Percentiles rank a stretch among this genome's conserved stretches.
Evolutionary conservation across 768 basidiomycete genomes (phyloP).

Genomic region (Tricholoma saponaceum): DNA sequence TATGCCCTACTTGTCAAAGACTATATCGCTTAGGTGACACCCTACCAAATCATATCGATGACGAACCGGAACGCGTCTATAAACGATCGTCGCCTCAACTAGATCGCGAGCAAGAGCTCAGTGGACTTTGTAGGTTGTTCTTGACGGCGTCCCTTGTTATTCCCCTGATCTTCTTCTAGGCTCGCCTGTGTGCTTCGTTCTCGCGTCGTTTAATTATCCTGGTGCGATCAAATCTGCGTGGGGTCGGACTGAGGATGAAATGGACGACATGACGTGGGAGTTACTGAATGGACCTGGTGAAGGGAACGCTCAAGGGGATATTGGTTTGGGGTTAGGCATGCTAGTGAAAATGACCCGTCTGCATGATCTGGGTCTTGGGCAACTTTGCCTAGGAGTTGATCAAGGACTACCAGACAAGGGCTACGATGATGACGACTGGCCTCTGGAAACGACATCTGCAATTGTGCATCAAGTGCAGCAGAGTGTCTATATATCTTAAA

Average conservation of each 20-base stretch:
- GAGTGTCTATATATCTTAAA: background rate
- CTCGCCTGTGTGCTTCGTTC: slow-evolving; percentile 72
- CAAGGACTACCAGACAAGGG: slow-evolving; percentile 3
- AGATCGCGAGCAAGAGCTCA: slow-evolving; percentile 61
- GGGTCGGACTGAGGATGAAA: slow-evolving; percentile 66
- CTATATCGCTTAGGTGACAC: slow-evolving; percentile 68
- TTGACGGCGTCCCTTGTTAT: background rate
- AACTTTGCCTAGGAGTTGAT: slow-evolving; percentile 47
- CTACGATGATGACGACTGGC: background rate
- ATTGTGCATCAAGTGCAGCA: background rate
- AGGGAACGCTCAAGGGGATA: slow-evolving; percentile 30
- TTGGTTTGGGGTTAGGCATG: slow-evolving; percentile 46
- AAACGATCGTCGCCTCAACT: slow-evolving; percentile 36
- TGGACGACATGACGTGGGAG: slow-evolving; percentile 63
- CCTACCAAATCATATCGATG: slow-evolving; percentile 43
- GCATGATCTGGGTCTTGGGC: slow-evolving; percentile 68
- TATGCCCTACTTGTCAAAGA: slow-evolving; percentile 77
- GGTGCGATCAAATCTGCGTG: slow-evolving; percentile 61
- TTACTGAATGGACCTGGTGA: slow-evolving; percentile 45
- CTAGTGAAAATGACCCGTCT: slow-evolving; percentile 74
- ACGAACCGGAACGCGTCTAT: slow-evolving; percentile 15
- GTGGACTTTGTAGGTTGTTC: slow-evolving; percentile 64
- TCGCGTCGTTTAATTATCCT: slow-evolving; percentile 65
- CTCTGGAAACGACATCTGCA: background rate
- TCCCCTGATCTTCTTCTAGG: slow-evolving; percentile 36